Evolutionary conservation across 148 eudicot species (phyloP), one percentile per base, ranked within the genome.

Genomic region (Simmondsia chinensis): DNA sequence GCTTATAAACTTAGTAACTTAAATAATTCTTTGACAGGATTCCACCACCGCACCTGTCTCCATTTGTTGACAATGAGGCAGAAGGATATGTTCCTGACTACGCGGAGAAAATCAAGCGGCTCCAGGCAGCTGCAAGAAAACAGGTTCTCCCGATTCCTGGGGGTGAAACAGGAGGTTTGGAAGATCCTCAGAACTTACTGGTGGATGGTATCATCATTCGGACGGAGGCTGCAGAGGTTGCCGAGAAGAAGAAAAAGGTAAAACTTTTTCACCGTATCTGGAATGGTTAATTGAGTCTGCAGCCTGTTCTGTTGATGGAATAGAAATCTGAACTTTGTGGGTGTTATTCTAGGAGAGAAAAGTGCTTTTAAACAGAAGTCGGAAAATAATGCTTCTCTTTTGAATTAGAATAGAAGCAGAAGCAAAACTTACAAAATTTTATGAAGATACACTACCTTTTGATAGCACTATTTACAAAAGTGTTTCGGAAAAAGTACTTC

Each of bases 1-100:
- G 17, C 41, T 43, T 16, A 25, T 52, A 21, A n/a, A n/a, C n/a
- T 26, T 4, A 41, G n/a, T 21, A 21, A 41, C 27, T 19, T 30
- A 3, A 29, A 15, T 48, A 16, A 4, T 55, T n/a, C 28, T 26
- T 60, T 10, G 26, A 52, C 91, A 91, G 97, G 80, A 60, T 82
- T 35, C 87, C 84, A 32, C 97, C 97, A 9, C 97, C 97, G 22
- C 97, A 91, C 61, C 70, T 91, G 45, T 91, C 97, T 27, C 97
- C 97, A 8, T 91, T 91, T 64, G 86, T 85, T 58, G 94, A 85
- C 61, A 76, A 91, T 61, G 88, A 74, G 19, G 88, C 72, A 20
- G 95, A 74, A 56, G 95, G 86, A 27, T 80, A 85, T 40, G 61
- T 66, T 46, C 97, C 97, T 22, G 97, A 82, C 49, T 82, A 82